Conservation (phyloP, 169 alveolate species). For the Perkinsus olseni region DNA sequence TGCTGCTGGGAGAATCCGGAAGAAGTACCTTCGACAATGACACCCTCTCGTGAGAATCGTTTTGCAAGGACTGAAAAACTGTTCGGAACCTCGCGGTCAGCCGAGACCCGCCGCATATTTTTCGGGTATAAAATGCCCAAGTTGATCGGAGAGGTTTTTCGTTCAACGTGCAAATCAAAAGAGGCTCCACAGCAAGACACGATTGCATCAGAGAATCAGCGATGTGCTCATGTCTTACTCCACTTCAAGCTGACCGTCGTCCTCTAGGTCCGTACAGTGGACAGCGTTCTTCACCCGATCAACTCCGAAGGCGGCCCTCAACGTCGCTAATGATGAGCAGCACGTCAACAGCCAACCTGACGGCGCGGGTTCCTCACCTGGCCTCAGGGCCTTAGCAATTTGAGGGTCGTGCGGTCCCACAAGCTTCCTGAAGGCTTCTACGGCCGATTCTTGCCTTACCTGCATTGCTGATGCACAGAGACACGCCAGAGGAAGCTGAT, state of each 20-base stretch:
- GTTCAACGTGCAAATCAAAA: not conserved
- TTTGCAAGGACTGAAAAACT: too few species aligned
- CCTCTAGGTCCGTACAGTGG: conserved; percentile 81
- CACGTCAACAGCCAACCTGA: not conserved
- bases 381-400: not conserved
- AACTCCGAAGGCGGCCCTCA: conserved; percentile 75
- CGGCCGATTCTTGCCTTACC: conserved; percentile 72
- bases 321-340: conserved; percentile 43
- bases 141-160: not conserved
- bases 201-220: too few species aligned
- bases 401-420: not conserved
- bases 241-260: conserved; percentile 73
- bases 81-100: too few species aligned
- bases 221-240: too few species aligned
- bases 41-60: too few species aligned
- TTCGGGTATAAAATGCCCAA: too few species aligned
- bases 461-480: conserved; percentile 39
- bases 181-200: not conserved
- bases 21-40: not conserved
- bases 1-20: not conserved
- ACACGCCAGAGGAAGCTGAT: not conserved
- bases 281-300: conserved; percentile 74
- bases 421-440: conserved; percentile 54
- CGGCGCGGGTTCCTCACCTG: not conserved
- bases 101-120: too few species aligned